These are phyloP conservation scores for Trifolium fragiferum DNA, from an alignment of 306 rosid genomes.

Conservation along the genomic window DNA sequence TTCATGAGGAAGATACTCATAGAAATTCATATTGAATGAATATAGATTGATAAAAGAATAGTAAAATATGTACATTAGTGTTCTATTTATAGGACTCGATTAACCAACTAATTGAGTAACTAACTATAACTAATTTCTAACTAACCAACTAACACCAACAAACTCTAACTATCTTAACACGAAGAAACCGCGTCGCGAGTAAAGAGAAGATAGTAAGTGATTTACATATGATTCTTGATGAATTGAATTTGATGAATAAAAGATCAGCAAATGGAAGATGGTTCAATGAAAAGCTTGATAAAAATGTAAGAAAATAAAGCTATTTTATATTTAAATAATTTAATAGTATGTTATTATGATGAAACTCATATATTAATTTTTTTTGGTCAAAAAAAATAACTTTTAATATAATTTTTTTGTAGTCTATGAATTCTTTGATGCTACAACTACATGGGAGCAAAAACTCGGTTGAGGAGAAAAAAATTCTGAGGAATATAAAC, in stretches of 20 bases:
- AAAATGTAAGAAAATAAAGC: constrained; percentile 23
- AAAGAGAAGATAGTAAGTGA: constrained; percentile 20
- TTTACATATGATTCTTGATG: constrained; percentile 35
- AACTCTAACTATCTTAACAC: too few relatives aligned
- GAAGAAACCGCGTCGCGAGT: neutral
- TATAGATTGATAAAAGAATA: too few relatives aligned
- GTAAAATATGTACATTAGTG: too few relatives aligned
- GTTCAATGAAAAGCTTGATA: neutral
- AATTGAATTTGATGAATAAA: constrained; percentile 30
- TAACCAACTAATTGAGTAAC: too few relatives aligned
- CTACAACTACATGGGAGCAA: constrained; percentile 31
- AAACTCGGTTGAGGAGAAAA: constrained; percentile 32
- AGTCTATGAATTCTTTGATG: constrained; percentile 32
- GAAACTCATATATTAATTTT: neutral
- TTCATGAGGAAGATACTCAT: too few relatives aligned
- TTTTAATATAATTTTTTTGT: neutral
- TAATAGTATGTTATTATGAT: neutral
- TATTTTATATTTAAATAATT: too few relatives aligned
- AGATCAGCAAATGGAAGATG: constrained; percentile 7
- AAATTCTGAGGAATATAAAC: constrained; percentile 28
- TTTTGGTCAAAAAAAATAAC: too few relatives aligned
- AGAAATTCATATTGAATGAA: too few relatives aligned
- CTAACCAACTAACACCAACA: too few relatives aligned
- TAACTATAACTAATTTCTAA: too few relatives aligned
- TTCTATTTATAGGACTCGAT: too few relatives aligned